Base-by-base conservation (phyloP, 2,329 filamentous ascomycete genomes). In the Colletotrichum theobromicola region DNA sequence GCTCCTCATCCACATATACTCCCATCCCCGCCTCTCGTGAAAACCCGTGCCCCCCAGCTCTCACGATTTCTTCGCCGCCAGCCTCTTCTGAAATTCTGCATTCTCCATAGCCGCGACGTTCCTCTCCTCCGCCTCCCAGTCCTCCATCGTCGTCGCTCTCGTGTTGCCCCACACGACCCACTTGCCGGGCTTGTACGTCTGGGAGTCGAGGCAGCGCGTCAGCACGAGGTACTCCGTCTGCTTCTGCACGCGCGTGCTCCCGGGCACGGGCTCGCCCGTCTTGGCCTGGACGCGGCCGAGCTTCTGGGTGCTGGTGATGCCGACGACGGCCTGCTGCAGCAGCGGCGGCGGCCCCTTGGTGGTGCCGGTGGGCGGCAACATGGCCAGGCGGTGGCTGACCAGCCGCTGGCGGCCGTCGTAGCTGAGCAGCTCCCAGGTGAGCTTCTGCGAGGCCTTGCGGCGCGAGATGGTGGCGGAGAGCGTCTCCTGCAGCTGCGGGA, bases 121-220 rank as follows among this genome's bases (percentile, higher is more conserved):
- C 78, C 82, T 81, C 76, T 87, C 84, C 9, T 83, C 78, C 28
- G 78, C 35, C 32, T 78, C 42, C 76, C 84, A 87, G 7, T 72
- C 77, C 75, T 90, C 84, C 4, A 88, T 80, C 1, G 87, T 88
- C 15, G 89, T 91, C 78, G 90, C 87, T 55, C 88, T 82, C 34
- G 90, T 84, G 24, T 90, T 93, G 16, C 93, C 93, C 89, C 92
- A 93, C 65, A 94, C 82, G 80, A 86, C 87, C 93, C 93, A 95
- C 4, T 87, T 85, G 32, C 82, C 83, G 70, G 87, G 81, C 79
- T 85, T 80, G 77, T 85, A 89, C 24, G 88, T 90, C 68, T 79
- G 82, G 61, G 83, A 84, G 79, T 88, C 83, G 57, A 89, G 76
- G 34, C 82, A 71, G 32, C 87, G 80, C 79, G 91, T 90, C 60